phyloP scores from a whole-genome alignment of 495 filamentous ascomycete species.

The Aspergillus nanangensis region DNA sequence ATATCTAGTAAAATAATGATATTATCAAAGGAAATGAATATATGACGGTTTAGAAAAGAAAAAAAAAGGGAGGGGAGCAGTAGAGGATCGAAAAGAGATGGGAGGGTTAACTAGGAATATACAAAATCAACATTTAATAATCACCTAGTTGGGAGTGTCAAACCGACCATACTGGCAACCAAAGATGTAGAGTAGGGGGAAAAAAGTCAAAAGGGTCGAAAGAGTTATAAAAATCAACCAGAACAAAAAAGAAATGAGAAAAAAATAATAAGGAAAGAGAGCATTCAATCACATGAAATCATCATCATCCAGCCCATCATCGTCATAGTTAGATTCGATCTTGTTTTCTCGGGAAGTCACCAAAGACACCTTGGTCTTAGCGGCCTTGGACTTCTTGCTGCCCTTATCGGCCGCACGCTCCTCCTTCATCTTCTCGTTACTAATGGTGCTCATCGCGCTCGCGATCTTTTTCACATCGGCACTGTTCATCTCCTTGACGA shows the following conservation, averaged over 20 bases:
- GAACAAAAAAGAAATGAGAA: slow-evolving; percentile 1
- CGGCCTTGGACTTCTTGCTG: slow-evolving; percentile 92
- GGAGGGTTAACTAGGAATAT: slow-evolving; percentile 1
- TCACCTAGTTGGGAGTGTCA: slow-evolving; percentile 2
- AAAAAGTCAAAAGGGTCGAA: neutral
- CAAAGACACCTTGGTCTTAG: slow-evolving; percentile 86
- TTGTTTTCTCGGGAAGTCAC: slow-evolving; percentile 63
- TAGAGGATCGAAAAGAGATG: neutral
- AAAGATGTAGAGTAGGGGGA: neutral
- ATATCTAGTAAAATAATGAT: too few species aligned
- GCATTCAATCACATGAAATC: slow-evolving; percentile 59
- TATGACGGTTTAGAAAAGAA: too few species aligned
- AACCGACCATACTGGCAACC: slow-evolving; percentile 6
- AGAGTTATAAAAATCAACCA: slow-evolving; percentile 6
- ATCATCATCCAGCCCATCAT: slow-evolving; percentile 72
- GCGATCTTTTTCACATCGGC: slow-evolving; percentile 94
- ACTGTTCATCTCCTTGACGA: slow-evolving; percentile 82
- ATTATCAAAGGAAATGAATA: too few species aligned
- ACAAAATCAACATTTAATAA: neutral
- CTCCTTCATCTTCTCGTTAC: slow-evolving; percentile 99
- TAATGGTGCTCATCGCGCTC: slow-evolving; percentile 72
- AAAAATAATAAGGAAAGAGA: slow-evolving; percentile 8
- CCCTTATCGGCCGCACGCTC: slow-evolving; percentile 94
- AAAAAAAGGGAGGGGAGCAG: slow-evolving; percentile 1
- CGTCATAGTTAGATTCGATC: slow-evolving; percentile 71